Percentiles rank a stretch among this genome's conserved stretches.
These are phyloP conservation scores for Gracilaria gracilis DNA, from an alignment of 23 red algal species.

Conservation along the genomic window DNA sequence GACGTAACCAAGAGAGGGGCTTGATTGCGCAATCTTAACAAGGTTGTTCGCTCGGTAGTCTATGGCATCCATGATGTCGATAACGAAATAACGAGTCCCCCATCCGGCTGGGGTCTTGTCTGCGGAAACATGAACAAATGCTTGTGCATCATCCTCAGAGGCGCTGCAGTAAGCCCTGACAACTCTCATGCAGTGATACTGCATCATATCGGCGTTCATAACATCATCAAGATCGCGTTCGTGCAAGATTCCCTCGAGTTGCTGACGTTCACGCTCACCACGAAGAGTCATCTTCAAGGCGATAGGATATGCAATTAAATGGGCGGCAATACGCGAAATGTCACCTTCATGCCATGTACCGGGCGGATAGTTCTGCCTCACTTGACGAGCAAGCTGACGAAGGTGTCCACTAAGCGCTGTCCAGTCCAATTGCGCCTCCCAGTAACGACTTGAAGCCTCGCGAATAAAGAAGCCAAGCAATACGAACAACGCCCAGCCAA, in stretches of 20 bases:
- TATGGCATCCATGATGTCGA: conserved; percentile 42
- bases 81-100: conserved; percentile 7
- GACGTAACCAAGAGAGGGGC: conserved; percentile 30
- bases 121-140: background rate
- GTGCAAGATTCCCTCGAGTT: conserved; percentile 27
- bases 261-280: conserved; percentile 11
- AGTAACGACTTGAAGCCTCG: conserved; percentile 35
- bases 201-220: conserved; percentile 10
- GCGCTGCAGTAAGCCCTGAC: conserved; percentile 30
- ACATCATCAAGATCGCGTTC: conserved; percentile 38
- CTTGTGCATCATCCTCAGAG: conserved; percentile 37
- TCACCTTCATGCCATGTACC: conserved; percentile 53
- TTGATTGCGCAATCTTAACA: conserved; percentile 13
- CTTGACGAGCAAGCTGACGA: conserved; percentile 10
- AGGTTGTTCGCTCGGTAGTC: conserved; percentile 17
- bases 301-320: conserved; percentile 48
- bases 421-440: conserved; percentile 27
- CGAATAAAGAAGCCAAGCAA: conserved; percentile 63
- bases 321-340: conserved; percentile 36
- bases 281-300: conserved; percentile 54
- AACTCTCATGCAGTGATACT: conserved; percentile 45
- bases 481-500: conserved; percentile 62
- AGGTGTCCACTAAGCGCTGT: background rate
- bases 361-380: conserved; percentile 30
- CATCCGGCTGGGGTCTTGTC: conserved; percentile 31